A percentile compares a stretch with the other conserved stretches of the same genome.
Evolutionary conservation across 2,329 filamentous ascomycete species (phyloP).

Genomic region (Cercospora canescens): DNA sequence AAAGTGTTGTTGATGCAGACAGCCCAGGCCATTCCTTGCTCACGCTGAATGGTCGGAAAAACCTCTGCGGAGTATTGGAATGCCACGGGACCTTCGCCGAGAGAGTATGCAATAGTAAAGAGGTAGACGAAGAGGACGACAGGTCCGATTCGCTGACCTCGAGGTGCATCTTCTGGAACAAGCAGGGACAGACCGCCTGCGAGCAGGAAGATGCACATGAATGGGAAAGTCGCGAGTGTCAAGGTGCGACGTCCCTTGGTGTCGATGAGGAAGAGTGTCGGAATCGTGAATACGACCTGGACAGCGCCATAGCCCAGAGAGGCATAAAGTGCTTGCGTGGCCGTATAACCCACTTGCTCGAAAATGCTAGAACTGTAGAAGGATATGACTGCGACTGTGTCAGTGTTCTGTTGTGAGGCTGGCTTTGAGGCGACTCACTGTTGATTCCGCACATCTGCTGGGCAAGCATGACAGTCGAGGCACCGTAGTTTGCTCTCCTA

Average conservation of each 20-base stretch:
- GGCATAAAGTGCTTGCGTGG: slow-evolving; percentile 39
- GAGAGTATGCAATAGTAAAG: slow-evolving; percentile 54
- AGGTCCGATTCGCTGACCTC: slow-evolving; percentile 39
- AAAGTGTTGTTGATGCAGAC: slow-evolving; percentile 60
- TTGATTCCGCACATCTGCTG: slow-evolving; percentile 39
- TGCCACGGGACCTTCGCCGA: slow-evolving; percentile 44
- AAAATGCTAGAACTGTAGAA: slow-evolving; percentile 42
- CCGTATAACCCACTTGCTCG: slow-evolving; percentile 38
- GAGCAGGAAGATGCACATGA: slow-evolving; percentile 52
- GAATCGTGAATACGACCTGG: slow-evolving; percentile 48
- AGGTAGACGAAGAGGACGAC: slow-evolving; percentile 48
- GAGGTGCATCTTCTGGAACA: slow-evolving; percentile 25
- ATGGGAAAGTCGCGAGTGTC: slow-evolving; percentile 43
- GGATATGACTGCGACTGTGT: slow-evolving; percentile 33
- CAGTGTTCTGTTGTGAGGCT: not conserved
- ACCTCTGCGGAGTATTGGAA: slow-evolving; percentile 49
- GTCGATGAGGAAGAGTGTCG: slow-evolving; percentile 49
- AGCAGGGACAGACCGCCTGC: slow-evolving; percentile 48
- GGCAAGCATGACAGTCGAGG: slow-evolving; percentile 39
- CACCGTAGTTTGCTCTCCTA: slow-evolving; percentile 42
- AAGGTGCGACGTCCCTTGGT: slow-evolving; percentile 47
- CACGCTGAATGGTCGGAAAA: slow-evolving; percentile 48
- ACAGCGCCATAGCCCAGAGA: slow-evolving; percentile 48
- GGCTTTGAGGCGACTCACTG: slow-evolving; percentile 21
- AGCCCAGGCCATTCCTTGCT: slow-evolving; percentile 50